Conservation (phyloP, 805 yeast species). For the Saccharomycopsis sp. region DNA sequence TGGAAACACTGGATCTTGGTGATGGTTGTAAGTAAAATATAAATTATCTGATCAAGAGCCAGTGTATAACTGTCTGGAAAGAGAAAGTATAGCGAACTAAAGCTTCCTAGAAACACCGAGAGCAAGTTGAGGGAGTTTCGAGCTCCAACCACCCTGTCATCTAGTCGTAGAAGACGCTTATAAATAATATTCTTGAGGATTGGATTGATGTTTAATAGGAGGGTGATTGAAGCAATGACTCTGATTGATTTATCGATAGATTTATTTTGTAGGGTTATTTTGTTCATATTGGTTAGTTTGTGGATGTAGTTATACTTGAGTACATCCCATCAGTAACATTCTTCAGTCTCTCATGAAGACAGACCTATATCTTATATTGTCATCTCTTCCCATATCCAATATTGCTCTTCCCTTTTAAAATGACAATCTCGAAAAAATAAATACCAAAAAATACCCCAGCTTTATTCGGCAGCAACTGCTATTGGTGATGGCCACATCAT, state of each 20-base stretch:
- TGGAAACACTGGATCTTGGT: constrained; percentile 1
- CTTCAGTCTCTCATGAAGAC: no score
- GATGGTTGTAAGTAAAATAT: background rate
- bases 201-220: background rate
- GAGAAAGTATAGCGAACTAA: background rate
- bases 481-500: no score
- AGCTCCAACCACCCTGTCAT: background rate
- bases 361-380: no score
- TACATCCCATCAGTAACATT: no score
- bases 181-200: background rate
- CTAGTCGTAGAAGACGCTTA: background rate
- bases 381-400: background rate
- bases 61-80: background rate
- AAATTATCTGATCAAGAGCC: background rate
- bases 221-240: background rate
- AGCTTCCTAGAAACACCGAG: background rate
- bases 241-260: background rate
- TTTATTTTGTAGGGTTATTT: no score
- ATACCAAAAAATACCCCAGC: background rate
- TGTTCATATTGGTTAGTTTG: background rate
- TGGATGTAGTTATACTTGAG: background rate
- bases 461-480: background rate
- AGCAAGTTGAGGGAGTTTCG: background rate
- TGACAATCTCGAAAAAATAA: background rate
- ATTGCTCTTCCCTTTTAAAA: background rate